Base-by-base conservation (phyloP, 495 filamentous ascomycete species). In the Penicillium bialowiezense region DNA sequence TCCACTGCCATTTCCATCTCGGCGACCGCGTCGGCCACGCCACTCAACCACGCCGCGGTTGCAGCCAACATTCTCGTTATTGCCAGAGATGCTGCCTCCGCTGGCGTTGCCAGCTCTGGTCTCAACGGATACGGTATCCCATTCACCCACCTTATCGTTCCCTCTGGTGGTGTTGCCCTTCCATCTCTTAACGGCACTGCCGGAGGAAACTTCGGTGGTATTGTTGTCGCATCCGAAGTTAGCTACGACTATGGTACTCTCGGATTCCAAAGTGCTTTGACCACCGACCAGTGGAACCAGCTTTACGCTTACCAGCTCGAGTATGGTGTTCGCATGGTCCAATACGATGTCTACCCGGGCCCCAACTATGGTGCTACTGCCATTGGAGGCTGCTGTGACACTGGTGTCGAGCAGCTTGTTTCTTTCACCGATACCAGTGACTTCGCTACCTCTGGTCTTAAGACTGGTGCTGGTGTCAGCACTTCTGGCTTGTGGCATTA, bases 91-190 rank as follows among this genome's bases (percentile, higher is more conserved):
- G 38, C 62, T 40, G 59, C 69, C 3, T 66, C 76, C 1, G 77
- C 76, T 6, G 51, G 45, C 7, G 67, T 70, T 17, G 78, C 74
- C n/a, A 70, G 64, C 26, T 75, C 72, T 21, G 79, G 78, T 17
- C 73, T 85, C 21, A 80, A 82, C 56, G 79, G 66, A 46, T 84
- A 84, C 50, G 81, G 80, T 44, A 83, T 84, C 52, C 81, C 81
- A 3, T 84, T 72, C 55, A 70, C 79, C 46, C 69, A 72, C 14
- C 51, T 84, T 9, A 33, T 78, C 12, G 79, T 84, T 10, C 81
- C 81, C 5, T 65, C 79, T 44, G 38, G 56, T 5, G 81, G 81
- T 21, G 65, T 69, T 18, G 49, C 64, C 28, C 72, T 85, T 10
- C 82, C 82, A 3, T 40, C 63, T 0, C 66, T 85, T 18, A 82